A percentile compares a stretch with the other conserved stretches of the same genome.
phyloP scores from a whole-genome alignment of 2,329 filamentous ascomycete species.

The Venturia pyrina region DNA sequence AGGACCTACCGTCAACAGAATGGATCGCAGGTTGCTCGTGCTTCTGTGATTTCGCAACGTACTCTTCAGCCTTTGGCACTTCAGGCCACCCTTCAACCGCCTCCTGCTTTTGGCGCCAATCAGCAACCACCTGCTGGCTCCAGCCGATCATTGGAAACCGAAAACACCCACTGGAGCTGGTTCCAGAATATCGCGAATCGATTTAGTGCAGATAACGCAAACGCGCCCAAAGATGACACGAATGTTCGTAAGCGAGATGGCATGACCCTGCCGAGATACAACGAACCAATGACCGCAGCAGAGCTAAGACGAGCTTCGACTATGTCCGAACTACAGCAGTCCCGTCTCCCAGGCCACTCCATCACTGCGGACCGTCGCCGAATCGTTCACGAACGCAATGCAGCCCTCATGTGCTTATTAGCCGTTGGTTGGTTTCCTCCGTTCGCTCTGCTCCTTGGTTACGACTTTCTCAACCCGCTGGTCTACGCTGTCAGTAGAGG shows the following conservation, averaged over 20 bases:
- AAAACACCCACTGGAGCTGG: neutral
- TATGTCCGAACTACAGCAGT: neutral
- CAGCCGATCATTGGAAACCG: neutral
- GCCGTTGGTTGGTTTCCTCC: neutral
- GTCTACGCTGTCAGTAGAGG: neutral
- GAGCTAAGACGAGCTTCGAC: neutral
- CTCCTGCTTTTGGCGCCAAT: neutral
- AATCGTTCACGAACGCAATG: neutral
- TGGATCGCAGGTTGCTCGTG: constrained; percentile 2
- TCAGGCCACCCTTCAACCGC: neutral
- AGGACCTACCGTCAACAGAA: neutral
- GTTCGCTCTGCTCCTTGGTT: neutral
- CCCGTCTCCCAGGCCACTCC: neutral
- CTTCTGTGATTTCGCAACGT: neutral
- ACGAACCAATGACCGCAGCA: neutral
- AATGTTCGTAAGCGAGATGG: neutral
- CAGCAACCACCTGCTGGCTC: neutral
- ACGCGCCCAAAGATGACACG: neutral
- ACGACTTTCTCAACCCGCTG: neutral
- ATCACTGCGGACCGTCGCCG: neutral
- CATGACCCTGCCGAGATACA: neutral
- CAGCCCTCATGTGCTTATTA: neutral
- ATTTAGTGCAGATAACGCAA: neutral
- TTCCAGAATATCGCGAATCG: neutral
- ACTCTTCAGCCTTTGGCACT: constrained; percentile 2